Percentiles rank a stretch among this genome's conserved stretches.
Evolutionary conservation across 768 basidiomycete species (phyloP).

Genomic region (Mycena galericulata): DNA sequence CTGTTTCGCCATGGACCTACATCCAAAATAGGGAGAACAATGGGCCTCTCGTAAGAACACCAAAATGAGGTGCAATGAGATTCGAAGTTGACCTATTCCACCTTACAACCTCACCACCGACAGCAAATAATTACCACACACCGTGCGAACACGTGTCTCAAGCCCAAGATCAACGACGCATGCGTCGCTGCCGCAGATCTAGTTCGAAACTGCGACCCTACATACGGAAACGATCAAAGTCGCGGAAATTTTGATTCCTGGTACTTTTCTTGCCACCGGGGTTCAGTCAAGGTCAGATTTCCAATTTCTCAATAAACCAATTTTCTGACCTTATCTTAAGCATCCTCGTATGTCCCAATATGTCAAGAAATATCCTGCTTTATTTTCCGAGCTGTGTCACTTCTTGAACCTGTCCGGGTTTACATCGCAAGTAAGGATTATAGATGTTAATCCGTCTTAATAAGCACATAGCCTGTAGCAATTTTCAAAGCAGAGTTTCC

Average conservation of each 20-base stretch:
- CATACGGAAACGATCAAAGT: background rate
- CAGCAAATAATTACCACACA: too few relatives aligned
- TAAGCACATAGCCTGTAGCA: background rate
- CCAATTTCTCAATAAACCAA: too few relatives aligned
- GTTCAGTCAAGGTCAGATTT: background rate
- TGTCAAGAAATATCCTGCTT: background rate
- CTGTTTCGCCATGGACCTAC: too few relatives aligned
- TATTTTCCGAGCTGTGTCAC: background rate
- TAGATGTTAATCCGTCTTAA: background rate
- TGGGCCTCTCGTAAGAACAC: too few relatives aligned
- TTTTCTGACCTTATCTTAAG: background rate
- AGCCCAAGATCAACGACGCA: background rate
- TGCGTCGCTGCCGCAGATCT: background rate
- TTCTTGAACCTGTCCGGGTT: background rate
- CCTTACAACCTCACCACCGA: too few relatives aligned
- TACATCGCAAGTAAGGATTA: background rate
- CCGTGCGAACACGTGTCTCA: background rate
- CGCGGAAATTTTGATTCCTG: background rate
- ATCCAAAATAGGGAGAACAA: too few relatives aligned
- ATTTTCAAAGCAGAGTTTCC: conserved; percentile 8
- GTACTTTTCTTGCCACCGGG: background rate
- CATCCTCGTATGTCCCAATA: background rate
- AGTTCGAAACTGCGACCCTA: background rate
- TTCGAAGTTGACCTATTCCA: too few relatives aligned
- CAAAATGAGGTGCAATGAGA: too few relatives aligned